A percentile compares a stretch with the other conserved stretches of the same genome.
Evolutionary conservation across 768 basidiomycete genomes (phyloP).

Genomic region (Suillus alpinus): DNA sequence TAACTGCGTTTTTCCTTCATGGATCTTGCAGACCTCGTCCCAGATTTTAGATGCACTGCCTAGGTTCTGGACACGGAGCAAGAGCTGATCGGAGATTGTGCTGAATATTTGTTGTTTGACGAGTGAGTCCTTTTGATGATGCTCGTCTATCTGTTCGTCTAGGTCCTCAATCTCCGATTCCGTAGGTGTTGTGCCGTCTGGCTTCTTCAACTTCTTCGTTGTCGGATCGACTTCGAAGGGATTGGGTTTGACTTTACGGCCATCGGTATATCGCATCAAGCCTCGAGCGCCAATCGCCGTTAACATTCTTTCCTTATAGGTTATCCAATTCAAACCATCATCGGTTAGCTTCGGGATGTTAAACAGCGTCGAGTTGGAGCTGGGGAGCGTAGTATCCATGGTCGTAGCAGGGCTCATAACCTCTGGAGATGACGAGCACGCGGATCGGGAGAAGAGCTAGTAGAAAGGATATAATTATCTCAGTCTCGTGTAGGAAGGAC

Average conservation of each 20-base stretch:
- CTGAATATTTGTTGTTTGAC: constrained; percentile 21
- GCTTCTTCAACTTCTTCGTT: neutral
- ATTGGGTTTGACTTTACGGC: neutral
- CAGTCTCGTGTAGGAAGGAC: too few relatives aligned
- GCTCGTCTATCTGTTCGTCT: constrained; percentile 9
- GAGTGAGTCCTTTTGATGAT: constrained; percentile 16
- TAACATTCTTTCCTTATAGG: neutral
- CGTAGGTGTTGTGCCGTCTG: neutral
- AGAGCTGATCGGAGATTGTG: constrained; percentile 19
- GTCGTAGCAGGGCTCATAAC: neutral
- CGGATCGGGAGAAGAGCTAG: too few relatives aligned
- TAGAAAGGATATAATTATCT: too few relatives aligned
- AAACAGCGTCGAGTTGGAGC: neutral
- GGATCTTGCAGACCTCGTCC: constrained; percentile 16
- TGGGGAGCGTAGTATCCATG: neutral
- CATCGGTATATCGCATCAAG: neutral
- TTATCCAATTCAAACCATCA: neutral
- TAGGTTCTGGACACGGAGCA: constrained; percentile 15
- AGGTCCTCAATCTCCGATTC: neutral
- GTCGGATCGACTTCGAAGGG: neutral
- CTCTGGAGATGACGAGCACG: neutral
- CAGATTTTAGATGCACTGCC: constrained; percentile 14
- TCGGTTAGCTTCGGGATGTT: neutral
- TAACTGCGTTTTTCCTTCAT: constrained; percentile 20
- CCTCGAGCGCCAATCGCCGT: neutral